Base-by-base conservation (phyloP, 306 rosid genomes). In the Prunus mira region DNA sequence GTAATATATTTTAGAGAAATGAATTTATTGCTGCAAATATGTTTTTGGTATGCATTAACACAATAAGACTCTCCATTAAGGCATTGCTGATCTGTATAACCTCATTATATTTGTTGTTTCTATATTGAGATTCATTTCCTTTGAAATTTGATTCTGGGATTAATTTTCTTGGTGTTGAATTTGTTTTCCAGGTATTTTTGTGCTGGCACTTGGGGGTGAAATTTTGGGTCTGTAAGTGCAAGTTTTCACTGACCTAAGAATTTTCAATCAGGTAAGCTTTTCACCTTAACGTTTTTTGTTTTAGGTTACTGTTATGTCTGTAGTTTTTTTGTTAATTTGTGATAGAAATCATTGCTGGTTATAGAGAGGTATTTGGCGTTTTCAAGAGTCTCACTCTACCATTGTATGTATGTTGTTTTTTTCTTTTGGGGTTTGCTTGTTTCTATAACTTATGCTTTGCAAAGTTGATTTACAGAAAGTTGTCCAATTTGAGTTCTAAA, bases 241-340 rank as follows among this genome's bases (percentile, higher is more conserved):
- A 70, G 34, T 70, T 62, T 46, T 77, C 52, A 67, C 64, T 80
- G 58, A 51, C 55, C 41, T 12, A 55, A 71, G 56, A 80, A 69
- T 79, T 71, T 78, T 17, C 82, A 30, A 60, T 73, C 83, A 73
- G 74, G 81, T 86, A 62, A 79, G 66, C 19, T 20, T 25, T 67
- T 76, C 24, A 20, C 22, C 47, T 76, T 54, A 30, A 32, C 22
- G 17, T 25, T 66, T 43, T 75, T 27, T 51, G 57, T 55, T 47
- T 72, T 52, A 46, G 75, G 75, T 19, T 71, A 55, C 11, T 69
- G 20, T 72, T 57, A 19, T 46, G 57, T 49, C 20, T 60, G 34
- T 60, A 25, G 72, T 22, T 25, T 47, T 34, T 70, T 11, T 28
- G 18, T 70, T 70, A 17, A 50, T 51, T 69, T 18, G 22, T 47